Evolutionary conservation across 768 basidiomycete species (phyloP).

Genomic region (Rhodosporidiobolus sp.): DNA sequence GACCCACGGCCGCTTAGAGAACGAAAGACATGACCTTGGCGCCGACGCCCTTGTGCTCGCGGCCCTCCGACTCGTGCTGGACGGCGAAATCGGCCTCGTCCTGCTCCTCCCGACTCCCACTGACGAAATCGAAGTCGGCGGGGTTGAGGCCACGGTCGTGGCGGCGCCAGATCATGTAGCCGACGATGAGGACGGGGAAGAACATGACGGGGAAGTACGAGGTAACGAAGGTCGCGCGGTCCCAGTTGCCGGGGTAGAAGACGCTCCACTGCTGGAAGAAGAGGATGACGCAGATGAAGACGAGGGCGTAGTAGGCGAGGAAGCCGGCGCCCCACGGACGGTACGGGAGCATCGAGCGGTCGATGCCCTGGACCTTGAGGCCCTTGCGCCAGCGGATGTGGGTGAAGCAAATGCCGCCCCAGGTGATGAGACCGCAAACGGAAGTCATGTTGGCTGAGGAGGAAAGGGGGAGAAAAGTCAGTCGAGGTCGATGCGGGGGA

Average conservation of each 20-base stretch:
- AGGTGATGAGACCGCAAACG: slow-evolving; percentile 36
- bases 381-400: slow-evolving; percentile 24
- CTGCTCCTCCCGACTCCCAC: no score
- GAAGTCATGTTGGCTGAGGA: slow-evolving; percentile 3
- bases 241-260: slow-evolving; percentile 13
- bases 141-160: slow-evolving; percentile 7
- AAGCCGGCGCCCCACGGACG: slow-evolving; percentile 55
- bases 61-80: no score
- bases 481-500: background rate
- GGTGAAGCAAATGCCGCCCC: slow-evolving; percentile 21
- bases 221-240: slow-evolving; percentile 14
- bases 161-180: slow-evolving; percentile 31
- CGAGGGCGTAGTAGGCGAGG: slow-evolving; percentile 66
- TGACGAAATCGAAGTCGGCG: no score
- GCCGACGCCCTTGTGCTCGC: no score
- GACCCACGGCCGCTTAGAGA: no score
- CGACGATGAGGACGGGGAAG: slow-evolving; percentile 20
- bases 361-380: slow-evolving; percentile 50
- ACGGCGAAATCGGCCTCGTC: no score
- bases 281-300: slow-evolving; percentile 53
- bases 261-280: slow-evolving; percentile 38
- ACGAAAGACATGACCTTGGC: no score
- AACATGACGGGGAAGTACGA: slow-evolving; percentile 24
- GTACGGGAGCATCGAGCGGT: slow-evolving; percentile 53
- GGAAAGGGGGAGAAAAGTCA: background rate